These are phyloP conservation scores for Saraca asoca DNA, from an alignment of 331 rosid genomes.

Conservation along the genomic window DNA sequence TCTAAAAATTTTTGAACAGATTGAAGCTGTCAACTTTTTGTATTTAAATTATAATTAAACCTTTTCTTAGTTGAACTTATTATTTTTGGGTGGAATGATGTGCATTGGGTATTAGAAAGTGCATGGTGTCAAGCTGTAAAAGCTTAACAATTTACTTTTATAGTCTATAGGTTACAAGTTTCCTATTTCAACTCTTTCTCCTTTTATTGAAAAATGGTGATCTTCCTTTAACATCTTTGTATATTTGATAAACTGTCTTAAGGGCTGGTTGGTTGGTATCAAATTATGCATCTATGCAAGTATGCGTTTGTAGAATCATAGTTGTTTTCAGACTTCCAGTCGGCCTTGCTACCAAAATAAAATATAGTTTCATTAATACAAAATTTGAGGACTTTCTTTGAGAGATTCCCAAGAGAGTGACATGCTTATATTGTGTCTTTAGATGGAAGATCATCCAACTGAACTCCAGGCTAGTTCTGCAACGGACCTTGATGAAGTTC, in stretches of 20 bases:
- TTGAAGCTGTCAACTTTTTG: neutral
- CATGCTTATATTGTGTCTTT: conserved; percentile 32
- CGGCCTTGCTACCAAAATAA: neutral
- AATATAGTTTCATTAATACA: conserved; percentile 25
- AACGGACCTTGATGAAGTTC: conserved; percentile 45
- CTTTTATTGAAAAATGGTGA: neutral
- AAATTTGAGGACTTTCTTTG: conserved; percentile 10
- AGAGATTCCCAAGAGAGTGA: conserved; percentile 28
- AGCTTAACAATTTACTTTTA: neutral
- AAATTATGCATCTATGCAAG: conserved; percentile 13
- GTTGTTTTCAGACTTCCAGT: conserved; percentile 5
- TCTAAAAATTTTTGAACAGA: conserved; percentile 2
- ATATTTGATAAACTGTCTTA: conserved; percentile 9
- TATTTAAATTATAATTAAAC: neutral
- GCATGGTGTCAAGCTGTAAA: conserved; percentile 3
- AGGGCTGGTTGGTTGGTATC: neutral
- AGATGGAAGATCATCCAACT: conserved; percentile 59
- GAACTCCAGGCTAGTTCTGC: conserved; percentile 48
- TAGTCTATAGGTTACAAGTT: neutral
- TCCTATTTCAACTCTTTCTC: neutral
- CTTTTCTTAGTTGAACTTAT: neutral
- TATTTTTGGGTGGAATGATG: neutral
- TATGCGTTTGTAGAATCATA: conserved; percentile 10
- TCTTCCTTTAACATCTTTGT: neutral
- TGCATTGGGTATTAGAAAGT: neutral